Evolutionary conservation across 176 grass and related monocot genomes (phyloP), one percentile per base, ranked within the genome.

Genomic region (Cocos nucifera): DNA sequence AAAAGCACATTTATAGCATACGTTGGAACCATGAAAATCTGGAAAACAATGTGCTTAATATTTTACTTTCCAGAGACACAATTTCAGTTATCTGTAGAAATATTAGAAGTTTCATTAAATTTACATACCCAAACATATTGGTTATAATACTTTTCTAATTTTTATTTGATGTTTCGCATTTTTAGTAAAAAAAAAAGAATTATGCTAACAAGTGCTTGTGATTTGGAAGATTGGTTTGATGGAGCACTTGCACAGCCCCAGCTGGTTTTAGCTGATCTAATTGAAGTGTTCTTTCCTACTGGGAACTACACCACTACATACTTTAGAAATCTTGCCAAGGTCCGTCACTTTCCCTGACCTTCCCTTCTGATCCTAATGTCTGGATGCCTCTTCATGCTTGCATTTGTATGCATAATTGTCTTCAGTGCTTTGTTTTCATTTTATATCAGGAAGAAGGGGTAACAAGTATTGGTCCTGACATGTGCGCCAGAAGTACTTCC

Each of bases 181-280:
- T 44, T 12, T 12, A 12, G 10, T 14, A 3, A 44, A 44, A 44
- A 3, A 23, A 14, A 3, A 2, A 2, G 2, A 44, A 12, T 44
- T 44, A 44, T 44, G 35, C 35, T 44, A 44, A 44, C 35, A 44
- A 44, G 35, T 44, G 35, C 35, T 44, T 44, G n/a, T 66, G 19
- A 10, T 19, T 68, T 68, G 12, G 18, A 72, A 98, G 88, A 98
- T 76, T 98, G 94, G 94, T 83, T 78, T 24, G 82, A 98, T 66
- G 88, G 94, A 83, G 88, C 94, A 57, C 77, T 98, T 49, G 83
- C 88, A 27, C 94, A 98, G 67, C 85, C 94, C 3, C 88, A 98
- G 70, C 22, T 93, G 71, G 94, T 89, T 75, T 70, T 98, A 80
- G 88, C 84, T 69, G 88, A 98, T 69, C 73, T 98, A 51, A 89